Conservation (phyloP, 2,329 filamentous ascomycete genomes). For the Colletotrichum salicis region DNA sequence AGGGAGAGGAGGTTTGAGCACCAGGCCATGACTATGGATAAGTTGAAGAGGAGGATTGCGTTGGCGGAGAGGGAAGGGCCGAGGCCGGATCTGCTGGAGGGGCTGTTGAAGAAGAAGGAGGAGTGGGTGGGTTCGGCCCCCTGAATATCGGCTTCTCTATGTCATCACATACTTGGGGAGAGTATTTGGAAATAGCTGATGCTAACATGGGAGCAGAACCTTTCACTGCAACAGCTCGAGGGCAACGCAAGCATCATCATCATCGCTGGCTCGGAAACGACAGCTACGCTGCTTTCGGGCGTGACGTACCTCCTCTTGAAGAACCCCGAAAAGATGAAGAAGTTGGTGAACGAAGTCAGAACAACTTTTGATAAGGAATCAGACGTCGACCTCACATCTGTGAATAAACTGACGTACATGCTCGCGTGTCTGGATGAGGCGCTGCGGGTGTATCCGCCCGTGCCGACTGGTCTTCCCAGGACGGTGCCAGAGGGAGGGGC, state of each 20-base stretch:
- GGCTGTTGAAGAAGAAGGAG: slow-evolving; percentile 33
- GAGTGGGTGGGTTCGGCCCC: slow-evolving; percentile 25
- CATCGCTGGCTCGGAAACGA: slow-evolving; percentile 48
- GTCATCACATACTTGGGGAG: too few relatives aligned
- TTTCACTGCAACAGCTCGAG: slow-evolving; percentile 30
- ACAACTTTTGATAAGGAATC: slow-evolving; percentile 44
- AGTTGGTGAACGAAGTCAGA: slow-evolving; percentile 51
- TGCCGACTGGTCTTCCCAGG: slow-evolving; percentile 40
- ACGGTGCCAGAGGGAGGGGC: slow-evolving; percentile 46
- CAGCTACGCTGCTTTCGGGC: slow-evolving; percentile 44
- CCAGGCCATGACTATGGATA: slow-evolving; percentile 10
- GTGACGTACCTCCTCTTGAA: slow-evolving; percentile 42
- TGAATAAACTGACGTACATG: slow-evolving; percentile 49
- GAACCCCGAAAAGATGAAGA: slow-evolving; percentile 44
- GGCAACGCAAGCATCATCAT: slow-evolving; percentile 37
- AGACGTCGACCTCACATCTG: slow-evolving; percentile 49
- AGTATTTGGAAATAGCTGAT: not conserved
- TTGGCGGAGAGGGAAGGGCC: slow-evolving; percentile 16
- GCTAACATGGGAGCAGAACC: not conserved
- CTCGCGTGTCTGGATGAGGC: slow-evolving; percentile 54
- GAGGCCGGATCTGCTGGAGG: slow-evolving; percentile 32
- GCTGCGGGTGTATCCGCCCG: slow-evolving; percentile 52
- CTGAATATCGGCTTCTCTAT: too few relatives aligned
- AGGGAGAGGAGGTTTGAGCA: slow-evolving; percentile 1
- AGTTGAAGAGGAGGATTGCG: slow-evolving; percentile 34